These are phyloP conservation scores for Colletotrichum euphorbiae DNA, from an alignment of 2,329 filamentous ascomycete species.

Conservation along the genomic window DNA sequence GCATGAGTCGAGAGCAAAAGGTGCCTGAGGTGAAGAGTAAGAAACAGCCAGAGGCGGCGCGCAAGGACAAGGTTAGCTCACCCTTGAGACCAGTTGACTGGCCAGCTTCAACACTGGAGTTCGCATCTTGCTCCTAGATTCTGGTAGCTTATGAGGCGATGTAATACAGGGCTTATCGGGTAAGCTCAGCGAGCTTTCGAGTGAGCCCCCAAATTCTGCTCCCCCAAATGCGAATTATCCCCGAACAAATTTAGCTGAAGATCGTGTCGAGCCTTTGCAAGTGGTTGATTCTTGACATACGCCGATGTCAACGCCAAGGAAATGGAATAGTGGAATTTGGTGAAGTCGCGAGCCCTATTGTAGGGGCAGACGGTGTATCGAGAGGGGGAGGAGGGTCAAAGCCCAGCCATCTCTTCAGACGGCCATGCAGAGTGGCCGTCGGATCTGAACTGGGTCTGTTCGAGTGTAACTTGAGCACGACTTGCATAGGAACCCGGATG, in stretches of 20 bases:
- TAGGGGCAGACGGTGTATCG: conserved; percentile 13
- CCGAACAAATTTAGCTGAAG: neutral
- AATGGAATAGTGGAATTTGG: neutral
- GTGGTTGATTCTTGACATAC: neutral
- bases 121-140: conserved; percentile 18
- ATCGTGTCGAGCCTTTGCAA: neutral
- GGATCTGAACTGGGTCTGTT: neutral
- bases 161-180: neutral
- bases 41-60: neutral
- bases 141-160: neutral
- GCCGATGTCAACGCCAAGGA: too few species aligned
- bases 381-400: conserved; percentile 31
- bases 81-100: conserved; percentile 28
- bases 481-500: neutral
- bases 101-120: conserved; percentile 31
- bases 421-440: conserved; percentile 14
- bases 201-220: neutral
- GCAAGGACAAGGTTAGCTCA: neutral
- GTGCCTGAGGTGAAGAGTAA: conserved; percentile 15
- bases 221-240: neutral
- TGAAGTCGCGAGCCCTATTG: conserved; percentile 6
- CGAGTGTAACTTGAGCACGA: neutral
- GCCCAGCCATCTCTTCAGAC: conserved; percentile 35
- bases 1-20: conserved; percentile 26
- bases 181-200: neutral